These are phyloP conservation scores for Trametes sanguinea DNA, from an alignment of 768 basidiomycete species.

Conservation along the genomic window DNA sequence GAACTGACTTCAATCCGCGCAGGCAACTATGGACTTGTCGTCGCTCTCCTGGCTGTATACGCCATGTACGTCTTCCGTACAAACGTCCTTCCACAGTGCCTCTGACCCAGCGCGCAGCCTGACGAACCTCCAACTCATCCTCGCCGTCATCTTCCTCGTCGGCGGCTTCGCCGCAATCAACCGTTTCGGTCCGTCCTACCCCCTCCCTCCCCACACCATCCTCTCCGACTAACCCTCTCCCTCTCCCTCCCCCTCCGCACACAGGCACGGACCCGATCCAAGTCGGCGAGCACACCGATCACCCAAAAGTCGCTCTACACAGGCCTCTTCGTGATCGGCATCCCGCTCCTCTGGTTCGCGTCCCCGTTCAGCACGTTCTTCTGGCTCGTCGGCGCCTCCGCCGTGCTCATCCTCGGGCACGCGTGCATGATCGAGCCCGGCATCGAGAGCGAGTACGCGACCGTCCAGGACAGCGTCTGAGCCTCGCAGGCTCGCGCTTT, in stretches of 20 bases:
- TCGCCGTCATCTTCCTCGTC: conserved; percentile 85
- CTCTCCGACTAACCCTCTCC: background rate
- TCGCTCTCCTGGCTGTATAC: conserved; percentile 79
- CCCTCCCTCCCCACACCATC: background rate
- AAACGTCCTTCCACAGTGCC: background rate
- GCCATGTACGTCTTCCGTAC: conserved; percentile 59
- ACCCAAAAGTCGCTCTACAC: conserved; percentile 91
- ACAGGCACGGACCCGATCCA: conserved; percentile 84
- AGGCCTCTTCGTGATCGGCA: conserved; percentile 86
- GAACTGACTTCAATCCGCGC: conserved; percentile 21
- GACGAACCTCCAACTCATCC: conserved; percentile 78
- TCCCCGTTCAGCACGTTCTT: conserved; percentile 84
- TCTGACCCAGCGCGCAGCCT: conserved; percentile 47
- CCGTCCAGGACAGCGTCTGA: conserved; percentile 71
- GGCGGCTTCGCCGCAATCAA: conserved; percentile 91
- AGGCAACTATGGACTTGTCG: conserved; percentile 88
- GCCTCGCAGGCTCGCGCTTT: background rate
- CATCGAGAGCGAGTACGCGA: conserved; percentile 89
- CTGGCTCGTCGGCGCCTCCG: conserved; percentile 91
- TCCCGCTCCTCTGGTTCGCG: conserved; percentile 81
- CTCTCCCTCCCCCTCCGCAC: background rate
- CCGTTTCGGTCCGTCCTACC: conserved; percentile 67
- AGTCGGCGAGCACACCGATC: conserved; percentile 74
- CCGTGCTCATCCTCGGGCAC: conserved; percentile 82
- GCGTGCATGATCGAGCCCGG: conserved; percentile 92